Conservation (phyloP, 768 basidiomycete genomes). For the Russula brevipes region DNA sequence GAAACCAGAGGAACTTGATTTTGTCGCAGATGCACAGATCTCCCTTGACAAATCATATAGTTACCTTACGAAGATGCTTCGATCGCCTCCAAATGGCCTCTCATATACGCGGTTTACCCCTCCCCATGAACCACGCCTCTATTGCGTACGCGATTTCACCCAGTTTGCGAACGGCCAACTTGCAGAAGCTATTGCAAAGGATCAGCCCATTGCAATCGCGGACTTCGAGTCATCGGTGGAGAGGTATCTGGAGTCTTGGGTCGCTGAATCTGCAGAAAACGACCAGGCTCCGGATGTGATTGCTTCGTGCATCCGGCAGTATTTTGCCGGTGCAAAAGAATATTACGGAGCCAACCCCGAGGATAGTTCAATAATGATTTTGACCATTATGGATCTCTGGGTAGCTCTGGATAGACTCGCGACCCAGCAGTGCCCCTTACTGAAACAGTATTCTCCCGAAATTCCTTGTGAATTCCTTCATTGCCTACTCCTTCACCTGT, state of each 20-base stretch:
- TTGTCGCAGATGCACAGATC: neutral
- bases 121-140: neutral
- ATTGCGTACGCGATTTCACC: neutral
- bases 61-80: neutral
- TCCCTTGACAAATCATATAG: neutral
- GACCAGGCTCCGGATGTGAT: neutral
- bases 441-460: conserved; percentile 44
- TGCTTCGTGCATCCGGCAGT: conserved; percentile 6
- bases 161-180: neutral
- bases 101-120: neutral
- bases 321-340: neutral
- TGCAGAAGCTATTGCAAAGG: neutral
- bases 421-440: conserved; percentile 35
- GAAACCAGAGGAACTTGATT: neutral
- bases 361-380: conserved; percentile 1
- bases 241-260: conserved; percentile 2
- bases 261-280: neutral
- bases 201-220: neutral
- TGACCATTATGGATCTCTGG: conserved; percentile 23
- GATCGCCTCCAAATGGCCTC: neutral
- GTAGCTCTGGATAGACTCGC: conserved; percentile 40
- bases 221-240: neutral
- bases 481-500: conserved; percentile 39
- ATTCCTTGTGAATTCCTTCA: conserved; percentile 37
- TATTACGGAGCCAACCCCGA: conserved; percentile 13